Base-by-base conservation (phyloP, 2,329 filamentous ascomycete species). In the Scedosporium minutisporum region DNA sequence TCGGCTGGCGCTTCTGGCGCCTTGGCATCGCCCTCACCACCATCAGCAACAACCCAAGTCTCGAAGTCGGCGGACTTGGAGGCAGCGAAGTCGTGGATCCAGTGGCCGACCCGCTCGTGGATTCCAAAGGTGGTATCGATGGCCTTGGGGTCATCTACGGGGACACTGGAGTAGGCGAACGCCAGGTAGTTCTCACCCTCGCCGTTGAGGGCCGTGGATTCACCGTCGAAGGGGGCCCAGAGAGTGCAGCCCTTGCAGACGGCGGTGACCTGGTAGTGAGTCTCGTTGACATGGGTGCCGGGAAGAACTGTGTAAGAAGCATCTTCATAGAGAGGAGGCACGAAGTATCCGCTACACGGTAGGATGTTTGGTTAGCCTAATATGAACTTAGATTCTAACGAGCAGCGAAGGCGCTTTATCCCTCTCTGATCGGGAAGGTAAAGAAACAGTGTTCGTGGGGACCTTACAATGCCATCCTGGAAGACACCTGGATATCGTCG, bases 51-150 rank as follows among this genome's bases (percentile, higher is more conserved):
- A 10, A 62, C 69, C 72, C 72, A 75, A 10, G 65, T 62, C 27
- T 64, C 62, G 61, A 77, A 78, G 48, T 73, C 63, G 41, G 72
- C 66, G 3, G 74, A 73, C 60, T 70, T 68, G 9, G 72, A 73
- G 1, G 66, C 65, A 7, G 65, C 66, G 57, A 77, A 69, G 64
- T 77, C 72, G 65, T 77, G 74, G 41, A 70, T 69, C 72, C 74
- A 77, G 66, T 76, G 76, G 57, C 75, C 76, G 48, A 76, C 70
- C 63, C 70, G 71, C 57, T 78, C 74, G 65, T 80, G 78, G 65
- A 78, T 78, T 63, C 72, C 71, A 64, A 80, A 79, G 21, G 67
- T 67, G 3, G 73, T 71, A 10, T 72, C 69, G 23, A 68, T 67
- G 67, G 73, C 71, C 16, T 65, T 60, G 1, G 77, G 77, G 18